These are phyloP conservation scores for Shiraia sp. DNA, from an alignment of 2,329 filamentous ascomycete species.

Conservation along the genomic window DNA sequence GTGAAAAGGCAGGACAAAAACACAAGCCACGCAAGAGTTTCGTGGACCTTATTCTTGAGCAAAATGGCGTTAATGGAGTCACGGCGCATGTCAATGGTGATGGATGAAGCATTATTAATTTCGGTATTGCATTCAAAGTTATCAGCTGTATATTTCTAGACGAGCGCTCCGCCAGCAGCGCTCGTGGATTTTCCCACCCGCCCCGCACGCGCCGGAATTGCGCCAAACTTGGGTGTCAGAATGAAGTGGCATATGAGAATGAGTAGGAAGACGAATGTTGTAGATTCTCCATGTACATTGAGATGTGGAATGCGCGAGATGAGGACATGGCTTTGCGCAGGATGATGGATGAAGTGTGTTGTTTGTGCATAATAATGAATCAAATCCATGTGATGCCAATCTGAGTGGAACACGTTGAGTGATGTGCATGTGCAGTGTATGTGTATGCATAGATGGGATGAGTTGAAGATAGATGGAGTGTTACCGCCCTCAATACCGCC, in stretches of 20 bases:
- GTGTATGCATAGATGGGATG: too few relatives aligned
- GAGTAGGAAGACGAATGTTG: neutral
- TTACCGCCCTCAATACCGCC: too few relatives aligned
- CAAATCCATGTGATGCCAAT: too few relatives aligned
- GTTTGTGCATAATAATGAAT: too few relatives aligned
- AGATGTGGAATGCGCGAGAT: neutral
- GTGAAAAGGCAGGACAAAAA: slow-evolving; percentile 27
- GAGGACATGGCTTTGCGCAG: too few relatives aligned
- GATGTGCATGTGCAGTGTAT: too few relatives aligned
- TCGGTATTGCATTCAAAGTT: slow-evolving; percentile 1
- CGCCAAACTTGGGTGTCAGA: neutral
- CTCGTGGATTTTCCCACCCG: neutral
- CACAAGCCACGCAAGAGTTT: slow-evolving; percentile 42
- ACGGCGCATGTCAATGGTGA: slow-evolving; percentile 26
- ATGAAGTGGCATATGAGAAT: neutral
- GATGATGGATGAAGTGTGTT: too few relatives aligned
- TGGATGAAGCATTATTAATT: slow-evolving; percentile 17
- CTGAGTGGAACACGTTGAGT: too few relatives aligned
- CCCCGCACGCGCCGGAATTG: neutral
- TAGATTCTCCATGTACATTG: slow-evolving; percentile 6
- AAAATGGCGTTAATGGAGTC: slow-evolving; percentile 27
- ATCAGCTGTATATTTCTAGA: slow-evolving; percentile 9
- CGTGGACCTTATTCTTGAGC: slow-evolving; percentile 38
- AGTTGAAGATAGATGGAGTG: too few relatives aligned
- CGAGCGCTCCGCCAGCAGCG: slow-evolving; percentile 8